Conservation (phyloP, 1,284 basidiomycete genomes). For the Ustilago lituana region DNA sequence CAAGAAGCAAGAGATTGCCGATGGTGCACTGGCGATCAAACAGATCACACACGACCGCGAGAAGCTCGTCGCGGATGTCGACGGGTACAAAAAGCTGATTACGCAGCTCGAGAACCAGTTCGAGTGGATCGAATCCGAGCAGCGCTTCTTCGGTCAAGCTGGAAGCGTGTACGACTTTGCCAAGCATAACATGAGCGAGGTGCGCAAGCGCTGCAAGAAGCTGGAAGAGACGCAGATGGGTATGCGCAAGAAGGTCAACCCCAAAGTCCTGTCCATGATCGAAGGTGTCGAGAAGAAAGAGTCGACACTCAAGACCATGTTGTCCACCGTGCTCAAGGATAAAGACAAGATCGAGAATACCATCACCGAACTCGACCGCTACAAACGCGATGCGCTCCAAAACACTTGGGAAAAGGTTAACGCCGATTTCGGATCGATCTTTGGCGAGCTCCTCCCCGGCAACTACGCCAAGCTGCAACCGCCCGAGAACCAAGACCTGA, state of each 20-base stretch:
- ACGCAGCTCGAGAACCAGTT: conserved; percentile 79
- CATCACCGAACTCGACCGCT: conserved; percentile 89
- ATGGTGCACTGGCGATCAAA: conserved; percentile 78
- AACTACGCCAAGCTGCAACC: conserved; percentile 96
- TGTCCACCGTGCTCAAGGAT: conserved; percentile 88
- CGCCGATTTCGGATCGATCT: conserved; percentile 91
- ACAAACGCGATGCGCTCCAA: conserved; percentile 90
- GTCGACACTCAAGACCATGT: conserved; percentile 83
- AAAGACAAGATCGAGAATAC: conserved; percentile 96
- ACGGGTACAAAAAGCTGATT: conserved; percentile 60
- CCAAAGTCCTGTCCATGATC: conserved; percentile 94
- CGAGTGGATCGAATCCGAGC: conserved; percentile 88
- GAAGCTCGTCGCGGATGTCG: conserved; percentile 70
- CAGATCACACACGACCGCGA: conserved; percentile 72
- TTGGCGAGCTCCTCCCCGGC: conserved; percentile 92
- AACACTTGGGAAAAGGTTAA: conserved; percentile 97
- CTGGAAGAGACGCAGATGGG: conserved; percentile 83
- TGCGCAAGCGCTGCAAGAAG: conserved; percentile 78
- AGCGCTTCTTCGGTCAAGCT: conserved; percentile 80
- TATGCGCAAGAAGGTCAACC: conserved; percentile 94
- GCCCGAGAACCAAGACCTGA: conserved; percentile 90
- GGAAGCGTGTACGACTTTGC: conserved; percentile 86
- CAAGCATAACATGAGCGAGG: conserved; percentile 75
- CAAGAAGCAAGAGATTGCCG: conserved; percentile 79
- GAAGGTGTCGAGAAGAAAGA: conserved; percentile 98